Evolutionary conservation across 2,329 filamentous ascomycete genomes (phyloP), one percentile per base, ranked within the genome.

Genomic region (Fusarium camptoceras): DNA sequence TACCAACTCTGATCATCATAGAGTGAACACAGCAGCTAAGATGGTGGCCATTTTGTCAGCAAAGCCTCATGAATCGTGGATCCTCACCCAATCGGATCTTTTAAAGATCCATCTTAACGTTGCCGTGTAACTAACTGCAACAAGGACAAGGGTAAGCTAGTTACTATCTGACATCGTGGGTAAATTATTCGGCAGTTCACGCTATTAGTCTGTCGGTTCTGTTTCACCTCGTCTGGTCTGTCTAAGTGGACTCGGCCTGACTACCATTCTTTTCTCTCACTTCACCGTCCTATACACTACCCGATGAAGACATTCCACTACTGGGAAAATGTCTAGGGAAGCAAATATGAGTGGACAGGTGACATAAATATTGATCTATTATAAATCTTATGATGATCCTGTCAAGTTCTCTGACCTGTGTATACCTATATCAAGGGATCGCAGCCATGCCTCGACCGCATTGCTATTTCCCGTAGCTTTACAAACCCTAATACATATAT

Each of bases 151-250:
- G 41, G 15, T 18, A 15, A 31, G 27, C 30, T 31, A 14, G 48
- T 22, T 37, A 25, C 18, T 30, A 37, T 56, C 41, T 28, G 43
- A 49, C 24, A 31, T 27, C 49, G 34, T 25, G 63, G 64, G 28
- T 70, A 71, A 70, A 71, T 64, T 64, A 64, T 65, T 70, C 68
- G 68, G 58, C 31, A 51, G 43, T 18, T 20, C 8, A 22, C 4
- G 30, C 20, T 31, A 60, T 22, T 27, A 59, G 67, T 8, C 27
- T 20, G 28, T 30, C 20, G n/a, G 43, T 55, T 30, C 42, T 42
- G 49, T 30, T 64, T 28, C 34, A 48, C 44, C 47, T 48, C 20
- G 22, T n/a, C 34, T 42, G 22, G 28, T 6, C 27, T 27, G 18
- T 43, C 25, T 22, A 50, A 25, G 37, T 47, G 50, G 50, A 25